These are phyloP conservation scores for Elongisporangium senticosum DNA, from an alignment of 352 stramenopile genomes.

Conservation along the genomic window DNA sequence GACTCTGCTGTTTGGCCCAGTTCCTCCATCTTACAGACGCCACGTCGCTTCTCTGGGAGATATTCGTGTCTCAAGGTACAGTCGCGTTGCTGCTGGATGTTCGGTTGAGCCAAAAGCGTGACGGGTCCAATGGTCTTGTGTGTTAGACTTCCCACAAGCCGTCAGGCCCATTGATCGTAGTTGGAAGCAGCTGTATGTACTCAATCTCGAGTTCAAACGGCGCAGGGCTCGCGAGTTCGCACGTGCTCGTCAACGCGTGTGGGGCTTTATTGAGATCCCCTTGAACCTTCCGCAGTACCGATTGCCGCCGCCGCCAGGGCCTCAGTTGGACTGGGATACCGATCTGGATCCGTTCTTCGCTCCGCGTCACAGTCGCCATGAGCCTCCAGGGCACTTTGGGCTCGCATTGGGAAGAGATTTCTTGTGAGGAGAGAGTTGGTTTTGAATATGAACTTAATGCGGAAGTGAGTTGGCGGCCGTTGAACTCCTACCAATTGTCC, in stretches of 20 bases:
- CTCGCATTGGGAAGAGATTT: neutral
- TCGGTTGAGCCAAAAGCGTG: neutral
- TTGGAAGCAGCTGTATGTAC: neutral
- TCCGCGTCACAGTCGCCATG: neutral
- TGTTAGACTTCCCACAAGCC: neutral
- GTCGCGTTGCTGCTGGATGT: neutral
- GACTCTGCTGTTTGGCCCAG: constrained; percentile 3
- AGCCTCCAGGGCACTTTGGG: neutral
- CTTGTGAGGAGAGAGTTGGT: neutral
- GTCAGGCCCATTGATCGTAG: neutral
- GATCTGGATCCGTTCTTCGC: neutral
- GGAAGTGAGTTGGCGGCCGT: too few relatives aligned
- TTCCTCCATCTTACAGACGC: constrained; percentile 18
- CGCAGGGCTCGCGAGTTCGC: neutral
- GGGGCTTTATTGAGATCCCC: neutral
- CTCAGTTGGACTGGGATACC: neutral
- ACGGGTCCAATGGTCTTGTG: too few relatives aligned
- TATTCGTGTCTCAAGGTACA: neutral
- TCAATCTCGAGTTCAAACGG: neutral
- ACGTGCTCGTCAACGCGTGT: neutral
- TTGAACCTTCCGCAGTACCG: neutral
- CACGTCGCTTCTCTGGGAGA: neutral
- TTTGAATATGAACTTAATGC: neutral
- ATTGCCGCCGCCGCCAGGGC: neutral
- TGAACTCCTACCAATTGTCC: neutral